Base-by-base conservation (phyloP, 805 yeast species). In the Candida incommunis region DNA sequence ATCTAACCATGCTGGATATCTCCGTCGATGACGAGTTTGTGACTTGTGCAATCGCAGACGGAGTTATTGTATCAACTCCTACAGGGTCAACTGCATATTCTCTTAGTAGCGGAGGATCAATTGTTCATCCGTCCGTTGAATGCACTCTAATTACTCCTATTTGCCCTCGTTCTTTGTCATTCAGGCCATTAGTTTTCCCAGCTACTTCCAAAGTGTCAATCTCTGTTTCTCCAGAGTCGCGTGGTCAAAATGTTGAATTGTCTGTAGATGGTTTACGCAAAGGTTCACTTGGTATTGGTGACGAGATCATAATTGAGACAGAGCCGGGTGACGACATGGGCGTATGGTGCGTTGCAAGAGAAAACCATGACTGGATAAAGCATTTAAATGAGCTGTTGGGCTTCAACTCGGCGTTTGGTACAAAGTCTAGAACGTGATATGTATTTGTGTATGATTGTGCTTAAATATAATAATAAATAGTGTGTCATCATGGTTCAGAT, bases 1-100 rank as follows among this genome's bases (percentile, higher is more conserved):
- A 85, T 56, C 69, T 90, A 50, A 78, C 92, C 2, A 77, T 82
- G 44, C 67, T 90, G 48, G 96, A 88, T 52, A 79, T 90, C n/a
- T 77, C 71, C 51, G 80, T 88, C 23, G 92, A 88, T 60, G 86
- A 84, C 21, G 80, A 82, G 58, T 82, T 80, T 55, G 65, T 90
- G 45, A 90, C 97, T 4, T 75, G 88, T 44, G 87, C 96, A 3
- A 82, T 90, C 0, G 95, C 94, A 1, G 97, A 90, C 62, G 97
- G 97, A 31, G 72, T 88, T 5, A 75, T 79, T 3, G 69, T 86
- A 41, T 72, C 92, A 2, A 83, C 96, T 0, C 97, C 97, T 16
- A 88, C 96, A 0, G 97, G 97, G 0, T 84, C 95, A 7, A 88
- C 96, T 0, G 96, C 96, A 0, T 88, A 88, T 57, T 83, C 95